Percentiles rank a stretch among this genome's conserved stretches.
phyloP scores from a whole-genome alignment of 805 yeast genomes.

The Lachancea kluyveri region DNA sequence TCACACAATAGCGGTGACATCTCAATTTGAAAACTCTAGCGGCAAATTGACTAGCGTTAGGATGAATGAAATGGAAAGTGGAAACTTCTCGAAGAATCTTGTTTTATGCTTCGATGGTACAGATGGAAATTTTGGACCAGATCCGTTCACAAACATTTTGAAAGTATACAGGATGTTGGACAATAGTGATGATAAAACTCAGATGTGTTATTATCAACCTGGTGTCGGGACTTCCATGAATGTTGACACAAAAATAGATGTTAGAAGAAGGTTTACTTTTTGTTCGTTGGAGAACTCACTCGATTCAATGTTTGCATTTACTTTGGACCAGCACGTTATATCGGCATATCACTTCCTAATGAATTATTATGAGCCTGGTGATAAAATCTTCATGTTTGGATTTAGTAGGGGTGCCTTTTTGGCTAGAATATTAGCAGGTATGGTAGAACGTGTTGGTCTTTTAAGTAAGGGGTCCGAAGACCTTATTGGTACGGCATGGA shows the following conservation, averaged over 20 bases:
- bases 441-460: slow-evolving; percentile 60
- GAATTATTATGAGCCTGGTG: slow-evolving; percentile 43
- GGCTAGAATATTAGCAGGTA: slow-evolving; percentile 58
- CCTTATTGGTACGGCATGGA: slow-evolving; percentile 57
- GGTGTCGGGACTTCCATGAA: slow-evolving; percentile 54
- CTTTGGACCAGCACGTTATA: slow-evolving; percentile 50
- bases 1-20: too few relatives aligned
- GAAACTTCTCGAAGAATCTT: slow-evolving; percentile 42
- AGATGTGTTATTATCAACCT: slow-evolving; percentile 60
- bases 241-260: slow-evolving; percentile 29
- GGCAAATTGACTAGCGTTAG: too few relatives aligned
- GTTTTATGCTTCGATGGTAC: slow-evolving; percentile 63
- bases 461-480: slow-evolving; percentile 49
- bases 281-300: slow-evolving; percentile 19
- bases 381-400: slow-evolving; percentile 51
- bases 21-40: too few relatives aligned
- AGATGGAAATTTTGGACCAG: slow-evolving; percentile 48
- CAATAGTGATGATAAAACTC: slow-evolving; percentile 34
- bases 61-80: too few relatives aligned
- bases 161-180: slow-evolving; percentile 47
- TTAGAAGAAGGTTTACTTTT: slow-evolving; percentile 13
- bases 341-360: slow-evolving; percentile 51
- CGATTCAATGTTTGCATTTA: slow-evolving; percentile 47
- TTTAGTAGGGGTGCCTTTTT: slow-evolving; percentile 61
- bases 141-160: slow-evolving; percentile 49